Conservation (phyloP, 106 monocot genomes). For the Gastrodia elata region DNA sequence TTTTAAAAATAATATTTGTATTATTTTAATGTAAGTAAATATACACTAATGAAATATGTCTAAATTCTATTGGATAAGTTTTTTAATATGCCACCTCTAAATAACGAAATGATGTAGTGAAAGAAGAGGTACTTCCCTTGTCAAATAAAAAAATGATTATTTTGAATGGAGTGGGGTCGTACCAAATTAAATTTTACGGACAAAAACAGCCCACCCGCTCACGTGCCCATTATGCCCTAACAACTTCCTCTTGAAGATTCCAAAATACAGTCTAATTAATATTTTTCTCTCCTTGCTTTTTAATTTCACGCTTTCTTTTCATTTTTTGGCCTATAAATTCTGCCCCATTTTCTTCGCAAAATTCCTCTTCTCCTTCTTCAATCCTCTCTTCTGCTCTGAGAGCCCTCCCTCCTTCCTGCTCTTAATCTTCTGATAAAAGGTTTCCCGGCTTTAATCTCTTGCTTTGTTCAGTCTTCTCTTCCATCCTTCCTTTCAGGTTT, state of each 20-base stretch:
- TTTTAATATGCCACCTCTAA: too few species aligned
- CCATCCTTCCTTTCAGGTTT: neutral
- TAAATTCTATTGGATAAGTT: too few species aligned
- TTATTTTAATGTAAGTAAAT: too few species aligned
- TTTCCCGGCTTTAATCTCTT: constrained; percentile 9
- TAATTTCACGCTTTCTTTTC: neutral
- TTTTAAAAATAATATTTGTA: too few species aligned
- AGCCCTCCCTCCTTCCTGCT: neutral
- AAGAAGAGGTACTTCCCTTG: too few species aligned
- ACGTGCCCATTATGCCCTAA: neutral
- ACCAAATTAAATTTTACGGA: too few species aligned
- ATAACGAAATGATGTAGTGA: too few species aligned
- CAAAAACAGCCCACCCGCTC: neutral
- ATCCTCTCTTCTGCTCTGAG: constrained; percentile 10
- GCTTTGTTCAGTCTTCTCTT: neutral
- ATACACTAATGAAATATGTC: too few species aligned
- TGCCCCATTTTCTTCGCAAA: constrained; percentile 13
- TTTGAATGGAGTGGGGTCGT: too few species aligned
- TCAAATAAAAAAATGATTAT: too few species aligned
- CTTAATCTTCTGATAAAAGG: neutral
- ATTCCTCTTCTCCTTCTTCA: constrained; percentile 24
- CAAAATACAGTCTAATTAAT: neutral
- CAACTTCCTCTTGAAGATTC: neutral
- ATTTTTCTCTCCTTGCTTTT: neutral
- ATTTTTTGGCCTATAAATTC: constrained; percentile 23